Percentiles rank a stretch among this genome's conserved stretches.
phyloP scores from a whole-genome alignment of 768 basidiomycete species.

The Agrocybe pediades region DNA sequence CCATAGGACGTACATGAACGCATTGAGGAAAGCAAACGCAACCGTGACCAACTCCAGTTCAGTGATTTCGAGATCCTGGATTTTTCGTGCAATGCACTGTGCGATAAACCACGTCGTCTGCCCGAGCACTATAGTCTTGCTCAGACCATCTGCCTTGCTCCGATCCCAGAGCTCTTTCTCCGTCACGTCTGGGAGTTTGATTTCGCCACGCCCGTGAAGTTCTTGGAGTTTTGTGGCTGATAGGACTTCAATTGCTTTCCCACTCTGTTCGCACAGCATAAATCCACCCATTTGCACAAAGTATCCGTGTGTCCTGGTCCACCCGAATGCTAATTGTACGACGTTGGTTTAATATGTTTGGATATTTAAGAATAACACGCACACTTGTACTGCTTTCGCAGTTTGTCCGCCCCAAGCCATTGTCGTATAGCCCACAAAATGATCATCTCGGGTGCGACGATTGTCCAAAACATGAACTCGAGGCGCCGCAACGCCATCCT shows the following conservation, averaged over 20 bases:
- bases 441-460: constrained; percentile 21
- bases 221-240: constrained; percentile 2
- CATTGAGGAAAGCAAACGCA: constrained; percentile 31
- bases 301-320: constrained; percentile 16
- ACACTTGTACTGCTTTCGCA: constrained; percentile 1
- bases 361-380: neutral
- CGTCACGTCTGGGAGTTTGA: constrained; percentile 10
- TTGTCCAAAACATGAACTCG: constrained; percentile 14
- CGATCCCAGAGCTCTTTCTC: constrained; percentile 18
- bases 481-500: constrained; percentile 1
- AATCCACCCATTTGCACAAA: constrained; percentile 20
- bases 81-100: constrained; percentile 26
- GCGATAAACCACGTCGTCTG: constrained; percentile 36
- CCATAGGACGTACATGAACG: constrained; percentile 34
- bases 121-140: constrained; percentile 30
- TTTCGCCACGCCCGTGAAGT: constrained; percentile 4
- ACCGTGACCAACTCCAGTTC: constrained; percentile 37
- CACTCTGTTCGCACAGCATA: neutral
- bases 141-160: constrained; percentile 31
- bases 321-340: neutral
- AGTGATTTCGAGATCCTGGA: constrained; percentile 26
- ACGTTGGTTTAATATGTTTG: too few relatives aligned
- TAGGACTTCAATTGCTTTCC: neutral
- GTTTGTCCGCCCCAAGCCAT: constrained; percentile 15
- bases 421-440: constrained; percentile 22